Percentiles rank a stretch among this genome's conserved stretches.
These are phyloP conservation scores for Musa schizocarpa DNA, from an alignment of 176 grass and related monocot genomes.

Conservation along the genomic window DNA sequence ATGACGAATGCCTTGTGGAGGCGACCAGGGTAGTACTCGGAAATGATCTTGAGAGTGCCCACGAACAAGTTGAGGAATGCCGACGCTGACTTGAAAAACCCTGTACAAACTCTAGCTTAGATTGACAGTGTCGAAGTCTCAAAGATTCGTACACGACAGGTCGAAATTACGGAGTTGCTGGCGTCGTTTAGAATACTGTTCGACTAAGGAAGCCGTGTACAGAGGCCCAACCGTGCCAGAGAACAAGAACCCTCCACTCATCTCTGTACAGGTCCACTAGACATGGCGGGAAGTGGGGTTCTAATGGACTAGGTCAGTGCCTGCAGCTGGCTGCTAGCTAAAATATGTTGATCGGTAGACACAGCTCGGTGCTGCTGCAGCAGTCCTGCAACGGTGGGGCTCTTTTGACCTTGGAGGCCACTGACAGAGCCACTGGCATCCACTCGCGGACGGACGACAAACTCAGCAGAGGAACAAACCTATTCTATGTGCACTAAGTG, in stretches of 20 bases:
- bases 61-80: conserved; percentile 85
- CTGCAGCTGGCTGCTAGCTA: not conserved
- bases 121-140: not conserved
- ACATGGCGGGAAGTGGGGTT: too few relatives aligned
- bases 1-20: conserved; percentile 91
- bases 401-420: not conserved
- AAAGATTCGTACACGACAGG: not conserved
- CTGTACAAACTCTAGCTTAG: conserved; percentile 26
- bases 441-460: conserved; percentile 20
- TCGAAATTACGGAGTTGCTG: too few relatives aligned
- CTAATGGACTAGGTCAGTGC: not conserved
- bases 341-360: not conserved
- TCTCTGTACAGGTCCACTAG: too few relatives aligned
- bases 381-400: not conserved
- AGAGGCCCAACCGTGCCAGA: too few relatives aligned
- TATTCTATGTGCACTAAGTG: too few relatives aligned
- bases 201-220: too few relatives aligned
- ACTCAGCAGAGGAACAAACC: not conserved
- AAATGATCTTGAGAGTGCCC: conserved; percentile 88
- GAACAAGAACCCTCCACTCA: too few relatives aligned
- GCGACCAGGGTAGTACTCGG: conserved; percentile 88
- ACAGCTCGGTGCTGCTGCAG: not conserved
- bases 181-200: too few relatives aligned
- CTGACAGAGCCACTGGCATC: not conserved
- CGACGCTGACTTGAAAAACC: conserved; percentile 92